Base-by-base conservation (phyloP, 176 grass and related monocot genomes). In the Cymbopogon citratus region DNA sequence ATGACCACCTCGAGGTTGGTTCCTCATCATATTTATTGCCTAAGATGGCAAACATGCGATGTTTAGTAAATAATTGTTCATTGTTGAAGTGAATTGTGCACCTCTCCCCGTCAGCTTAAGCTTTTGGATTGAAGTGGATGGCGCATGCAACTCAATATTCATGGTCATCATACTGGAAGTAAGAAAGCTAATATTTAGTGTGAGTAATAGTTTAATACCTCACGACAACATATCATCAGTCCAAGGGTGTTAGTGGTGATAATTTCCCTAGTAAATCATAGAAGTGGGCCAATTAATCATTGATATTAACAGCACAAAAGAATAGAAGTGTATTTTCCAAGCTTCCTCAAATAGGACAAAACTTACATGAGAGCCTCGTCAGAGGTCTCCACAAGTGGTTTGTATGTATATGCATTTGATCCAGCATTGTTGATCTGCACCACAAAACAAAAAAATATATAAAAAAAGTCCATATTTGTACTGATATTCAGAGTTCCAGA, bases 11-110 rank as follows among this genome's bases (percentile, higher is more conserved):
- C 88, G 90, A 84, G 88, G 81, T 80, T 98, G 95, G 68, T 89
- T 94, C 19, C 77, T 29, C 95, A 98, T 98, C 95, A 98, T 93
- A 80, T 98, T 98, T 91, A 98, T 98, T 86, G 95, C 95, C 95
- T 98, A 80, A 76, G 31, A 91, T 75, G 45, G 38, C 7, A 71
- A 71, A 12, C 64, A 14, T 25, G 79, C 79, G 81, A 76, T 60
- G 21, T 23, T 64, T 18, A 72, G 52, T 19, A 54, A 70, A 82
- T 21, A 36, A 87, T 29, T 46, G 35, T 69, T 80, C n/a, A n/a
- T n/a, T n/a, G n/a, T n/a, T n/a, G n/a, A n/a, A n/a, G n/a, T n/a
- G n/a, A n/a, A n/a, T n/a, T n/a, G n/a, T n/a, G n/a, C n/a, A n/a
- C n/a, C n/a, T n/a, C n/a, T n/a, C n/a, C n/a, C n/a, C n/a, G n/a